Conservation (phyloP, 805 yeast species). For the Komagataella pseudopastoris region DNA sequence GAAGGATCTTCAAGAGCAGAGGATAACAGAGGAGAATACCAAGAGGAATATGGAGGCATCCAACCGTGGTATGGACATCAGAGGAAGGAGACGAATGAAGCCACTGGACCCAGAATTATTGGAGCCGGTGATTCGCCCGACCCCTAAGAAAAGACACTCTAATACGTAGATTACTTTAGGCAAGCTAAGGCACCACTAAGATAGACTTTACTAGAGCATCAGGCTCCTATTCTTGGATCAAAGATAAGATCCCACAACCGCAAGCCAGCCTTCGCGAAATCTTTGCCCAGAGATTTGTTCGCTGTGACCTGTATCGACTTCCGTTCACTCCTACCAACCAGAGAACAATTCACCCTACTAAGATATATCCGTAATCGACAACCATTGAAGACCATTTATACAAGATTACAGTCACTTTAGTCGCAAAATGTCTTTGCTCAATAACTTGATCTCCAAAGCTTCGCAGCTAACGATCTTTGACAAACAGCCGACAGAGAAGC, state of each 20-base stretch:
- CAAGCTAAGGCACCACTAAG: background rate
- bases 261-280: background rate
- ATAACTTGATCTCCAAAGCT: conserved; percentile 30
- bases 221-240: background rate
- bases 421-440: conserved; percentile 33
- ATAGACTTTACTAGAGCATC: too few species aligned
- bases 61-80: background rate
- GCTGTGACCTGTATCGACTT: background rate
- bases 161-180: background rate
- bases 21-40: background rate
- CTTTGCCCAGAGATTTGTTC: background rate
- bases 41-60: background rate
- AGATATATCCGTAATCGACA: background rate
- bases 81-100: background rate
- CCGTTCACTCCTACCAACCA: background rate
- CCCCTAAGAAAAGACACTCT: background rate
- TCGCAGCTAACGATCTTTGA: conserved; percentile 32
- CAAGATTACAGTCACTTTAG: background rate
- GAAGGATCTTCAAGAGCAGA: background rate
- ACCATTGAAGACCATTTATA: background rate
- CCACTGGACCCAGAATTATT: background rate
- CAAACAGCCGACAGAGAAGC: conserved; percentile 20
- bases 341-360: background rate
- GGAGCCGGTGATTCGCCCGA: background rate
- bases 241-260: background rate